Evolutionary conservation across 169 alveolate genomes (phyloP).

Genomic region (Toxoplasma gondii): DNA sequence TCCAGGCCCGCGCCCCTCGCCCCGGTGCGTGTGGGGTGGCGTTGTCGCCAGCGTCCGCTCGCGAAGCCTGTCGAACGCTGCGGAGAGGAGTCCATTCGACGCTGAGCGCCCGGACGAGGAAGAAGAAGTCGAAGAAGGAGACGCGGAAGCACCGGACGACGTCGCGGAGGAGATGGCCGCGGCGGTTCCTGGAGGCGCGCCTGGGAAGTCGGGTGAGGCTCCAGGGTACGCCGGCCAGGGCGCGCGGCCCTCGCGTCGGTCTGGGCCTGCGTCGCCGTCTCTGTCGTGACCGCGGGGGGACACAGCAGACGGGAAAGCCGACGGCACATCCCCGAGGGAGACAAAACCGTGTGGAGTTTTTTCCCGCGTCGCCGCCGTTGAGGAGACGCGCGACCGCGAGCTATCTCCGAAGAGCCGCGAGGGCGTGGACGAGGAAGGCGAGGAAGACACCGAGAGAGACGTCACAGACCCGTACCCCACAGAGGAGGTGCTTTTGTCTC

Average conservation of each 20-base stretch:
- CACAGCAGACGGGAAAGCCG: neutral
- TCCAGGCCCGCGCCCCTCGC: too few species aligned
- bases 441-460: neutral
- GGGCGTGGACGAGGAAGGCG: neutral
- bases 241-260: neutral
- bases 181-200: too few species aligned
- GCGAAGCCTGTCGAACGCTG: neutral
- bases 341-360: neutral
- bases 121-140: too few species aligned
- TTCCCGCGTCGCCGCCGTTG: neutral
- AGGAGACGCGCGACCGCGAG: neutral
- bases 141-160: neutral
- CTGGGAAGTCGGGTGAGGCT: too few species aligned
- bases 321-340: neutral
- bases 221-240: too few species aligned
- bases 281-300: neutral
- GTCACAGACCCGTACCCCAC: neutral
- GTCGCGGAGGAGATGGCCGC: too few species aligned
- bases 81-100: neutral
- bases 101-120: neutral
- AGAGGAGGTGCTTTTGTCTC: neutral
- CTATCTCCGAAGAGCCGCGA: neutral
- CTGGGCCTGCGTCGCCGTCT: neutral
- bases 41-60: neutral
- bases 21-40: too few species aligned